Conservation (phyloP, 2,329 filamentous ascomycete genomes). For the Arachnopeziza araneosa region DNA sequence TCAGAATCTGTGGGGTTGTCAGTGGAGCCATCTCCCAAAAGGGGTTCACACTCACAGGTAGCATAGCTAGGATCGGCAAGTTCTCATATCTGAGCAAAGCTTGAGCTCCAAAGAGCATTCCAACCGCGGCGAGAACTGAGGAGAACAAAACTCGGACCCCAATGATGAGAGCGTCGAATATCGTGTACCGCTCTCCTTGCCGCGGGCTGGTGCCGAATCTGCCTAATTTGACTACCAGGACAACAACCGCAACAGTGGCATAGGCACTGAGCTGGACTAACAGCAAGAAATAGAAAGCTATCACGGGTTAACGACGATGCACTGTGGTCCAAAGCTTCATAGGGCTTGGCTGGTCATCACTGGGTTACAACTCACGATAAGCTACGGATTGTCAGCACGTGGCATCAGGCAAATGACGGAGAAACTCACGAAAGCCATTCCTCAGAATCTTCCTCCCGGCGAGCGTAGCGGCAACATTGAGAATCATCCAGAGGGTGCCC, state of each 20-base stretch:
- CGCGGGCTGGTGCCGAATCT: slow-evolving; percentile 9
- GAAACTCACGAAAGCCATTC: slow-evolving; percentile 23
- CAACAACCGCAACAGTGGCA: slow-evolving; percentile 11
- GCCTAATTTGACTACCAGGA: slow-evolving; percentile 11
- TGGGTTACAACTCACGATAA: slow-evolving; percentile 17
- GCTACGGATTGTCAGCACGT: slow-evolving; percentile 13
- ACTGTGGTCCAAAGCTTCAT: neutral
- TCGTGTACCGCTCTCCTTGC: slow-evolving; percentile 10
- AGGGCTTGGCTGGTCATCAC: neutral
- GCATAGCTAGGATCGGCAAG: slow-evolving; percentile 23
- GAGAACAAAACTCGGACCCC: slow-evolving; percentile 14
- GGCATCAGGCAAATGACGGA: neutral
- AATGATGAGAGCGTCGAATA: slow-evolving; percentile 12
- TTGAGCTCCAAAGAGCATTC: slow-evolving; percentile 18
- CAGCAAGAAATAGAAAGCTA: slow-evolving; percentile 24
- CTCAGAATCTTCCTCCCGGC: slow-evolving; percentile 21
- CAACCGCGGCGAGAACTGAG: slow-evolving; percentile 12
- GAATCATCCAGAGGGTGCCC: slow-evolving; percentile 13
- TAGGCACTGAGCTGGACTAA: slow-evolving; percentile 24
- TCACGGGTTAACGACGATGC: neutral
- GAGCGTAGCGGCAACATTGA: slow-evolving; percentile 17
- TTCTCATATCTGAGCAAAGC: slow-evolving; percentile 21
- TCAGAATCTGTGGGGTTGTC: slow-evolving; percentile 19
- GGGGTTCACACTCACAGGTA: slow-evolving; percentile 17
- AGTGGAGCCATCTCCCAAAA: slow-evolving; percentile 1